Base-by-base conservation (phyloP, 108 stramenopile species). In the Cyclotella atomus region DNA sequence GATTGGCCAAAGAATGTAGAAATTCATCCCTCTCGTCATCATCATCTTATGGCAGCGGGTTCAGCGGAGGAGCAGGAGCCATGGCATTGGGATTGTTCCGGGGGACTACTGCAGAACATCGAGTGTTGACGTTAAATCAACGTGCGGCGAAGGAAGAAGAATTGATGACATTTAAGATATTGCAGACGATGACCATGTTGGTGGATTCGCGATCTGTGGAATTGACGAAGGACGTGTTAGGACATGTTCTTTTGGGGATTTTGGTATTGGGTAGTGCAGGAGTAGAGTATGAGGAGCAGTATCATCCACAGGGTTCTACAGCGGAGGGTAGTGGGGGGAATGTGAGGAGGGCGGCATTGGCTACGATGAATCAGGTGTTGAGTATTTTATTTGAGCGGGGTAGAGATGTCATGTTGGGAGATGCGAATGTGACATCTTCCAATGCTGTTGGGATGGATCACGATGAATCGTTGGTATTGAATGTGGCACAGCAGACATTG, bases 111-210 rank as follows among this genome's bases (percentile, higher is more conserved):
- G 16, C 54, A 5, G 24, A 5, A 29, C 54, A 5, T 55, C 54
- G 6, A 5, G 54, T 44, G 55, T 17, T 55, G 25, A 29, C 54
- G 5, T 28, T 55, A 16, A 27, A 24, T 43, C 45, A 72, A 53
- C 69, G 80, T 17, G 36, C 83, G n/a, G 59, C 55, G 45, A 75
- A 81, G 36, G 84, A 85, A 57, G 84, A 85, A 65, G 57, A 85
- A 65, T 76, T 68, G 35, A 66, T 85, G 23, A 64, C 77, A 0
- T 43, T 82, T 8, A 81, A 77, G 44, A 70, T 85, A 24, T 65
- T 85, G 62, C 79, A 75, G 36, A 85, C 81, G 0, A 59, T 82
- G 8, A 78, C 80, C 5, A 82, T 85, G 67, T 45, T 84, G 53
- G 79, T 73, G 9, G 83, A 77, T 62, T 85, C 84, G 17, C 59